phyloP scores from a whole-genome alignment of 192 early-diverging fungal species.

The Haplosporangium gracile region DNA sequence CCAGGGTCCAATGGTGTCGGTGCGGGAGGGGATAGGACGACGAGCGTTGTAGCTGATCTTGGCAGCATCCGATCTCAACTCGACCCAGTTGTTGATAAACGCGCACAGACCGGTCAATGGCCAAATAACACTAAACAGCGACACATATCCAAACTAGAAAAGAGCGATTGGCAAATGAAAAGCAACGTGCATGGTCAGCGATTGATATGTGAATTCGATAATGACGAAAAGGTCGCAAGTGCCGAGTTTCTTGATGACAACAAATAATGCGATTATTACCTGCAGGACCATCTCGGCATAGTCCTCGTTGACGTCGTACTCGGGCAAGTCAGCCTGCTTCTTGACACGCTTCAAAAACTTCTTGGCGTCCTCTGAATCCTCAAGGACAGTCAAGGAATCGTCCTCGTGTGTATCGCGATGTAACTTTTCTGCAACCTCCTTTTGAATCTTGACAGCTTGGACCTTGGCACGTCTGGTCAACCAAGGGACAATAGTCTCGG shows the following conservation, averaged over 20 bases:
- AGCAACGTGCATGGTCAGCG: neutral
- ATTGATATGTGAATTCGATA: neutral
- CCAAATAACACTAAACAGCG: slow-evolving; percentile 89
- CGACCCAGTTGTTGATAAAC: slow-evolving; percentile 92
- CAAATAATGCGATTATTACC: slow-evolving; percentile 42
- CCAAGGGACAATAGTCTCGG: slow-evolving; percentile 83
- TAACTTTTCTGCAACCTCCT: slow-evolving; percentile 53
- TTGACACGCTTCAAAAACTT: slow-evolving; percentile 66
- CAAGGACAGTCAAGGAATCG: neutral
- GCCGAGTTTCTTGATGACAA: neutral
- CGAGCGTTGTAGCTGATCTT: slow-evolving; percentile 87
- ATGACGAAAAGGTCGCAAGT: neutral
- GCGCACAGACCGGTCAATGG: slow-evolving; percentile 86
- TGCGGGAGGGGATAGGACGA: slow-evolving; percentile 77
- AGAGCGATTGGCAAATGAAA: neutral
- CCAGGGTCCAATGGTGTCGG: slow-evolving; percentile 87
- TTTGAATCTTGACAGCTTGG: slow-evolving; percentile 45
- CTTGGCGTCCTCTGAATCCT: slow-evolving; percentile 50
- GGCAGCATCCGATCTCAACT: slow-evolving; percentile 91
- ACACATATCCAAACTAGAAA: slow-evolving; percentile 85
- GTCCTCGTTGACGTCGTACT: slow-evolving; percentile 89
- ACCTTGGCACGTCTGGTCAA: slow-evolving; percentile 62
- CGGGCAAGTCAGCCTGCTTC: slow-evolving; percentile 74
- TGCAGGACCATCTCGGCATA: slow-evolving; percentile 95
- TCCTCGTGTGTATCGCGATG: slow-evolving; percentile 16